Conservation (phyloP, 1,284 basidiomycete species). For the Ustilago lituana region DNA sequence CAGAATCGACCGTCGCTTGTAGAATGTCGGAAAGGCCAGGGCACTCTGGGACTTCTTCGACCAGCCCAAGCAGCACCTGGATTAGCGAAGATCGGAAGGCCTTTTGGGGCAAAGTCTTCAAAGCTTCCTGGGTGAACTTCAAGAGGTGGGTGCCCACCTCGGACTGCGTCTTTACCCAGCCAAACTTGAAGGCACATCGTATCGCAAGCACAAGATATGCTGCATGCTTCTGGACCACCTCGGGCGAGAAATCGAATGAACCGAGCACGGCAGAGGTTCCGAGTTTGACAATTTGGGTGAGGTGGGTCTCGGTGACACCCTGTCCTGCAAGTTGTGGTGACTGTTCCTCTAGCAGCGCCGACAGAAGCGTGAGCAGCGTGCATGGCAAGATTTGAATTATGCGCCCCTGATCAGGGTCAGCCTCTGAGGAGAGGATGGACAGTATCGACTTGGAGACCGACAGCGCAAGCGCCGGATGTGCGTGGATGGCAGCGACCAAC, state of each 20-base stretch:
- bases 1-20: constrained; percentile 33
- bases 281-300: constrained; percentile 7
- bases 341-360: constrained; percentile 19
- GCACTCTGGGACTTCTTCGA: constrained; percentile 6
- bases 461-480: constrained; percentile 9
- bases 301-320: constrained; percentile 9
- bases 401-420: neutral
- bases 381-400: constrained; percentile 8
- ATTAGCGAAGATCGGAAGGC: constrained; percentile 22
- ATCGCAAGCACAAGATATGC: constrained; percentile 9
- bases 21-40: constrained; percentile 17
- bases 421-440: constrained; percentile 1
- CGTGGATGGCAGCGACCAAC: constrained; percentile 28
- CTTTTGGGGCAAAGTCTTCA: constrained; percentile 6
- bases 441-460: constrained; percentile 6
- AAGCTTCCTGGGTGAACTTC: constrained; percentile 10
- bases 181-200: constrained; percentile 19
- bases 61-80: constrained; percentile 14
- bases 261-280: constrained; percentile 6
- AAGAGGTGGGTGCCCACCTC: constrained; percentile 1
- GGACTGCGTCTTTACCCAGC: constrained; percentile 12
- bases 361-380: constrained; percentile 22
- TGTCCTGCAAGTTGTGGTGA: constrained; percentile 2
- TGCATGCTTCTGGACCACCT: constrained; percentile 7
- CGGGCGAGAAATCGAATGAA: neutral